phyloP scores from a whole-genome alignment of 768 basidiomycete species.

The Auriscalpium vulgare region DNA sequence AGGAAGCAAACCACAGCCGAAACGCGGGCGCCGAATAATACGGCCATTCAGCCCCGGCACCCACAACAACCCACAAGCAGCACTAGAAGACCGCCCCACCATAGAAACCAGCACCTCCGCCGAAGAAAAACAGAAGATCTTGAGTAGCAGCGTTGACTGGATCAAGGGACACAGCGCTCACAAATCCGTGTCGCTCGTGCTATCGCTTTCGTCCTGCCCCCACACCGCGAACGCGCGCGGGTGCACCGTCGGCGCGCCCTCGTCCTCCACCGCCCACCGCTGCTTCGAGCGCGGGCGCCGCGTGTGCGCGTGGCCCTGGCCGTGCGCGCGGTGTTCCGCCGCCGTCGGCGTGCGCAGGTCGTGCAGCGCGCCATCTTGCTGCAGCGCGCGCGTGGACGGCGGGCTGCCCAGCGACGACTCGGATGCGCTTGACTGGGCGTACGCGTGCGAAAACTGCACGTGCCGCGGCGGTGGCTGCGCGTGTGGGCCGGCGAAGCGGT shows the following conservation, averaged over 20 bases:
- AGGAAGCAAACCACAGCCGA: too few species aligned
- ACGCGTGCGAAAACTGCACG: neutral
- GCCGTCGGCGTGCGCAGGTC: constrained; percentile 10
- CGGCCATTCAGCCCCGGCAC: too few species aligned
- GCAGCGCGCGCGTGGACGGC: neutral
- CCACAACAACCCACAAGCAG: too few species aligned
- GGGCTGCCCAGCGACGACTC: neutral
- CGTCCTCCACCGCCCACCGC: constrained; percentile 11
- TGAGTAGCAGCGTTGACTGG: too few species aligned
- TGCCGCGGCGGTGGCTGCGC: constrained; percentile 4
- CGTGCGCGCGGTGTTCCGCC: constrained; percentile 11
- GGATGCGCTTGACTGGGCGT: neutral
- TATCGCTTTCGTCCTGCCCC: constrained; percentile 87
- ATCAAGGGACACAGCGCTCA: neutral
- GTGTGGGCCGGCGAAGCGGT: constrained; percentile 5
- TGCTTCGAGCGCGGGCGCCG: constrained; percentile 16
- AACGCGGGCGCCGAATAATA: too few species aligned
- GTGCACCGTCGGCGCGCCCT: constrained; percentile 25
- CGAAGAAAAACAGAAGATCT: too few species aligned
- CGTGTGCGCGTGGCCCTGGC: constrained; percentile 12
- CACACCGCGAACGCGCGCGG: constrained; percentile 69
- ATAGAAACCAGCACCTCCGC: too few species aligned
- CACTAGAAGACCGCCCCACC: too few species aligned
- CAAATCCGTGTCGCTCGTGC: constrained; percentile 65
- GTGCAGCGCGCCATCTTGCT: neutral